Conservation (phyloP, 495 filamentous ascomycete species). For the Cladorrhinum samala region DNA sequence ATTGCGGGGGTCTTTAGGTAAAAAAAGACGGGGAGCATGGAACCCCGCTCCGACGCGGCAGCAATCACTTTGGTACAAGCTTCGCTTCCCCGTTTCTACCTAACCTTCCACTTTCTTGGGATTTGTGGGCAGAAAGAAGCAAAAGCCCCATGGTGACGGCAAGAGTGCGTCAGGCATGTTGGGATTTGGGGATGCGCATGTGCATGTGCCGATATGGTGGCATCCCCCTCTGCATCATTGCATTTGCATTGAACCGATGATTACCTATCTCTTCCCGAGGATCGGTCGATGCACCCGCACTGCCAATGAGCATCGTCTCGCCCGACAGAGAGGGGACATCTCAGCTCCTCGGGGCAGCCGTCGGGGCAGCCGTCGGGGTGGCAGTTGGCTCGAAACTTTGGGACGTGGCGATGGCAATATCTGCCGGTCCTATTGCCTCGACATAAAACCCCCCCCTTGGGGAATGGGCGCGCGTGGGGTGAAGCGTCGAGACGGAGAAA, state of each 20-base stretch:
- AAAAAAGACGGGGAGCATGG: background rate
- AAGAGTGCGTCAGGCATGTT: no score
- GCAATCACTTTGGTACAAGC: background rate
- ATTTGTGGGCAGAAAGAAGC: background rate
- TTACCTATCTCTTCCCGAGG: background rate
- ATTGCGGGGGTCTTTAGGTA: no score
- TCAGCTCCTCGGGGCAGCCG: background rate
- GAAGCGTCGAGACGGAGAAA: background rate
- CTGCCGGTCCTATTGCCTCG: no score
- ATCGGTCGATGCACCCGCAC: background rate
- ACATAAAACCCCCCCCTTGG: background rate
- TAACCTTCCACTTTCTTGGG: background rate
- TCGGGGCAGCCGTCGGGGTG: no score
- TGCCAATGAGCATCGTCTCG: background rate
- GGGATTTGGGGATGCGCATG: background rate
- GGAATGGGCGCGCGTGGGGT: background rate
- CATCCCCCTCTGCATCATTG: background rate
- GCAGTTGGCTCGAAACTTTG: no score
- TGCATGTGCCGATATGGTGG: no score
- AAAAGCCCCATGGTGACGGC: background rate
- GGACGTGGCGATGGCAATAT: no score
- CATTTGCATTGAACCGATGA: background rate
- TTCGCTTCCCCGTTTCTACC: no score
- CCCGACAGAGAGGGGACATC: background rate
- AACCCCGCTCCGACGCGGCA: background rate